These are phyloP conservation scores for Cercis canadensis DNA, from an alignment of 306 rosid genomes.

Conservation along the genomic window DNA sequence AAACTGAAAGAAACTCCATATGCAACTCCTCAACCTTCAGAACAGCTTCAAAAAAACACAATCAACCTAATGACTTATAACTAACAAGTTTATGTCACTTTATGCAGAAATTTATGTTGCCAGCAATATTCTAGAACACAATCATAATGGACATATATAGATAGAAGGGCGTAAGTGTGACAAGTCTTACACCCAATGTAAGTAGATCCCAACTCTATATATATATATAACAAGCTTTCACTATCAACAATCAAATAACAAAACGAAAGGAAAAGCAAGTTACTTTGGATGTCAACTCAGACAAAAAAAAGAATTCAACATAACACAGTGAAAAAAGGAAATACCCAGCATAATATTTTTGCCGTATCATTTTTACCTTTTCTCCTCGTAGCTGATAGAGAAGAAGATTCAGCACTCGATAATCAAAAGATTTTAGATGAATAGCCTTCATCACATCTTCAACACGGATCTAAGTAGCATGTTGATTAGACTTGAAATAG, in stretches of 20 bases:
- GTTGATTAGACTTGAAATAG: slow-evolving; percentile 32
- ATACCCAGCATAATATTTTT: background rate
- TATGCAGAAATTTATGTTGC: slow-evolving; percentile 24
- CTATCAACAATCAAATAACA: too few species aligned
- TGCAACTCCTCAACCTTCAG: slow-evolving; percentile 83
- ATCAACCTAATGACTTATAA: slow-evolving; percentile 34
- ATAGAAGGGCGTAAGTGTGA: too few species aligned
- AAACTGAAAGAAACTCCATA: slow-evolving; percentile 85
- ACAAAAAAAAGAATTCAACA: background rate
- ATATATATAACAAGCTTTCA: too few species aligned
- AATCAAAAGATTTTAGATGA: slow-evolving; percentile 88
- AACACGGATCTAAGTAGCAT: slow-evolving; percentile 61
- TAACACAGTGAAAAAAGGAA: slow-evolving; percentile 9
- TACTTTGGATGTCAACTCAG: too few species aligned
- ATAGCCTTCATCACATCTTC: slow-evolving; percentile 83
- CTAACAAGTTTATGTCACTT: slow-evolving; percentile 7
- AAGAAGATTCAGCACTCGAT: slow-evolving; percentile 88
- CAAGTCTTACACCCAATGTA: too few species aligned
- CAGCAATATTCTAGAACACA: background rate
- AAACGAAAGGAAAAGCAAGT: too few species aligned
- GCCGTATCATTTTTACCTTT: slow-evolving; percentile 57
- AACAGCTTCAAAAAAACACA: slow-evolving; percentile 51
- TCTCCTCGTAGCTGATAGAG: slow-evolving; percentile 79
- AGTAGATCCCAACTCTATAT: too few species aligned
- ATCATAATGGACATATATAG: too few species aligned